Conservation (phyloP, 2,329 filamentous ascomycete genomes). For the Trichoderma sp. region DNA sequence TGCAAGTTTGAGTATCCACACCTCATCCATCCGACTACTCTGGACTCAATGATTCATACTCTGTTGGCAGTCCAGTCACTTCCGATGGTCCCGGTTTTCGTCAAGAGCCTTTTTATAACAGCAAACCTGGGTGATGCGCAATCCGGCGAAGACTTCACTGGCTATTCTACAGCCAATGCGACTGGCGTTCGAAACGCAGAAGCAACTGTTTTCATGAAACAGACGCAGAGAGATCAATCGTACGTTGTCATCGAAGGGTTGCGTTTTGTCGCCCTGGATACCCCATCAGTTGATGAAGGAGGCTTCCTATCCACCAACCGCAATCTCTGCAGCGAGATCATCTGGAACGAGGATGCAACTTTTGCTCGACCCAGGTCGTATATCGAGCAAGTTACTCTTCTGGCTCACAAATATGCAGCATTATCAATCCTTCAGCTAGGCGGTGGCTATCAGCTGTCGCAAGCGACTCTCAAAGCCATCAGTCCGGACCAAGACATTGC, state of each 20-base stretch:
- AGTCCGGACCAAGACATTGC: slow-evolving; percentile 29
- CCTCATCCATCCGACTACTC: slow-evolving; percentile 58
- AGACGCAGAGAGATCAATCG: slow-evolving; percentile 36
- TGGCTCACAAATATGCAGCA: slow-evolving; percentile 45
- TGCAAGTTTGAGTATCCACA: slow-evolving; percentile 55
- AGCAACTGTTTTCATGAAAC: slow-evolving; percentile 49
- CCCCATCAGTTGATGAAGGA: slow-evolving; percentile 30
- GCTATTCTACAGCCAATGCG: slow-evolving; percentile 44
- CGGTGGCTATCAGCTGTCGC: slow-evolving; percentile 29
- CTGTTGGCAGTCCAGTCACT: slow-evolving; percentile 48
- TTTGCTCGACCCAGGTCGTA: slow-evolving; percentile 32
- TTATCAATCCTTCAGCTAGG: slow-evolving; percentile 46
- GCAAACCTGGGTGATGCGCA: slow-evolving; percentile 38
- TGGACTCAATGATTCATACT: slow-evolving; percentile 59
- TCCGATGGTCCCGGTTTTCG: slow-evolving; percentile 53
- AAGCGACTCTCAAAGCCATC: slow-evolving; percentile 35
- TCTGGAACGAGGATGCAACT: slow-evolving; percentile 47
- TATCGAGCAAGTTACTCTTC: slow-evolving; percentile 35
- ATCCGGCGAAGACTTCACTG: slow-evolving; percentile 41
- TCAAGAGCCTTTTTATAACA: slow-evolving; percentile 51
- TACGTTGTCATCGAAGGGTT: slow-evolving; percentile 50
- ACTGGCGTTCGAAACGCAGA: slow-evolving; percentile 42
- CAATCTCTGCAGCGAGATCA: slow-evolving; percentile 51
- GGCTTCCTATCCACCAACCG: slow-evolving; percentile 52
- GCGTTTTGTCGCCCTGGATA: slow-evolving; percentile 42